A percentile compares a stretch with the other conserved stretches of the same genome.
These are phyloP conservation scores for Boletellus emodensis DNA, from an alignment of 768 basidiomycete genomes.

Conservation along the genomic window DNA sequence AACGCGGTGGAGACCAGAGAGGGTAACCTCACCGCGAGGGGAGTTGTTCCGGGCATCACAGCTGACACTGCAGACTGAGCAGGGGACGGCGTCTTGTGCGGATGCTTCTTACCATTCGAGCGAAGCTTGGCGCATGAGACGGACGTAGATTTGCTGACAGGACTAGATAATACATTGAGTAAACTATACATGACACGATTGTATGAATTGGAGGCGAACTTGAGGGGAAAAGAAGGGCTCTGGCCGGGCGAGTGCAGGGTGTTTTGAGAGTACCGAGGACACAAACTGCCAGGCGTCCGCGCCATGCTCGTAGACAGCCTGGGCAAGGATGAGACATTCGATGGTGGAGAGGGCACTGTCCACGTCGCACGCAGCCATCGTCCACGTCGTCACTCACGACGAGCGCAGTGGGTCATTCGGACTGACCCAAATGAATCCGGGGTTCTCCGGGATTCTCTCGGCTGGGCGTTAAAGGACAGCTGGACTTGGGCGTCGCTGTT, in stretches of 20 bases:
- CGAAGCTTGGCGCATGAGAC: constrained; percentile 64
- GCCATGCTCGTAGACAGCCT: constrained; percentile 83
- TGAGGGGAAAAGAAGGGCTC: constrained; percentile 66
- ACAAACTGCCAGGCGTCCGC: constrained; percentile 64
- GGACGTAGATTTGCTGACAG: constrained; percentile 62
- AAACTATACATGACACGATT: constrained; percentile 11
- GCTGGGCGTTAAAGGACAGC: constrained; percentile 24
- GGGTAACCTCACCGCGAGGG: constrained; percentile 45
- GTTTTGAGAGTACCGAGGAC: constrained; percentile 59
- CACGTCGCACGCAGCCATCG: constrained; percentile 6
- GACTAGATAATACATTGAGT: constrained; percentile 41
- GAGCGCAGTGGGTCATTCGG: not conserved
- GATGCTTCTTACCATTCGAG: constrained; percentile 52
- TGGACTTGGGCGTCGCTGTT: constrained; percentile 2
- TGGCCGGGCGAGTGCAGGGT: constrained; percentile 64
- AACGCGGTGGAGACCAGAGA: not conserved
- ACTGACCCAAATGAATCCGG: constrained; percentile 19
- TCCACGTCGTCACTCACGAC: constrained; percentile 8
- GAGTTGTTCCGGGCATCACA: constrained; percentile 45
- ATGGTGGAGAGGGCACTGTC: constrained; percentile 34
- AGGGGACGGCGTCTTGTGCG: not conserved
- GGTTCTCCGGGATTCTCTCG: constrained; percentile 6
- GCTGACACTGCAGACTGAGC: constrained; percentile 23
- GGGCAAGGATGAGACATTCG: constrained; percentile 79
- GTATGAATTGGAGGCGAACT: constrained; percentile 36